These are phyloP conservation scores for Solanum sejunctum DNA, from an alignment of 257 asterid species.

Conservation along the genomic window DNA sequence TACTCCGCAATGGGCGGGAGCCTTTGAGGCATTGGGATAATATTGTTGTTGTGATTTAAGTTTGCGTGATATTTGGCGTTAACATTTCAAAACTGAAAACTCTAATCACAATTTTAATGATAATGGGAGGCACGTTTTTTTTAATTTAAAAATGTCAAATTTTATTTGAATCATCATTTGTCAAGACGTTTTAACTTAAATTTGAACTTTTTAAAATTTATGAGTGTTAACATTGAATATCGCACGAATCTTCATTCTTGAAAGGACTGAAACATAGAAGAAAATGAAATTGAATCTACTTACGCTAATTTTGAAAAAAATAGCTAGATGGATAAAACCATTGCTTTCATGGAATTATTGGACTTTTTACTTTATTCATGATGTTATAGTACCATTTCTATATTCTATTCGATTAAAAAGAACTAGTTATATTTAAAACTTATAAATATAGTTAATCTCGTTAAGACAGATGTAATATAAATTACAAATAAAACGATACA, in stretches of 20 bases:
- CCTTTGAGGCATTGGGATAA: too few species aligned
- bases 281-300: not conserved
- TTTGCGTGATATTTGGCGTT: accelerated
- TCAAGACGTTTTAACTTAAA: accelerated
- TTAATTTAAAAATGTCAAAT: too few species aligned
- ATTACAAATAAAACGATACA: not conserved
- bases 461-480: not conserved
- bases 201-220: too few species aligned
- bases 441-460: not conserved
- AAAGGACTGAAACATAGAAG: not conserved
- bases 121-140: too few species aligned
- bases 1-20: too few species aligned
- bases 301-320: not conserved
- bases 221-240: too few species aligned
- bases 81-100: too few species aligned
- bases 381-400: not conserved
- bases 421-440: not conserved
- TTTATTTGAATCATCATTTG: too few species aligned
- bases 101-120: too few species aligned
- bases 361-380: not conserved
- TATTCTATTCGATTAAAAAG: not conserved
- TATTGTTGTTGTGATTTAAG: too few species aligned
- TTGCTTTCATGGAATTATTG: not conserved
- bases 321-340: not conserved
- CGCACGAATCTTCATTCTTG: too few species aligned